Evolutionary conservation across 2,329 filamentous ascomycete species (phyloP).

Genomic region (Scedosporium dehoogii): DNA sequence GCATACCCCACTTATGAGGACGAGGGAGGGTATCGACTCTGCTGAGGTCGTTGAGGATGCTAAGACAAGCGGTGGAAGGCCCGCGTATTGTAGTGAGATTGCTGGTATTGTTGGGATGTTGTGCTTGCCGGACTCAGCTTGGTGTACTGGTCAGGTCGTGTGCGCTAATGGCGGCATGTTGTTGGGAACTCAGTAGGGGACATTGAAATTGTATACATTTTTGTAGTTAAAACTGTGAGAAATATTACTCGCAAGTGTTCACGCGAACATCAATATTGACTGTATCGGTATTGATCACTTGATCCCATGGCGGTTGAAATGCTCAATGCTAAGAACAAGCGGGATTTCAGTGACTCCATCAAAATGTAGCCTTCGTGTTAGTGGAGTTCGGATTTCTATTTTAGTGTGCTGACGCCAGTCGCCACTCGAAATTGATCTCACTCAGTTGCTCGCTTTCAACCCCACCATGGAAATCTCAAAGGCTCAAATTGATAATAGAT

Average conservation of each 20-base stretch:
- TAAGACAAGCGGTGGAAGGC: constrained; percentile 11
- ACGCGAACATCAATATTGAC: too few species aligned
- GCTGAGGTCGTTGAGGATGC: constrained; percentile 11
- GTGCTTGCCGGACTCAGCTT: constrained; percentile 55
- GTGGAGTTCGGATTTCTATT: background rate
- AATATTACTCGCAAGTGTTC: too few species aligned
- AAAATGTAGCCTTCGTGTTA: too few species aligned
- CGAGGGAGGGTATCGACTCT: constrained; percentile 25
- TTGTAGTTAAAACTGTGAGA: too few species aligned
- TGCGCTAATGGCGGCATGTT: constrained; percentile 71
- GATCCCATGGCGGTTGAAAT: too few species aligned
- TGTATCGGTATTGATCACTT: too few species aligned
- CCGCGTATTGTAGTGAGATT: constrained; percentile 13
- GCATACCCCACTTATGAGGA: constrained; percentile 51
- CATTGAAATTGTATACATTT: background rate
- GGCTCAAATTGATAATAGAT: too few species aligned
- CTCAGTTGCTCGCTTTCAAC: background rate
- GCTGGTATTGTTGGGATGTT: constrained; percentile 12
- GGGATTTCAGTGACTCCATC: too few species aligned
- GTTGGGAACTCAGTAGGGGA: constrained; percentile 18
- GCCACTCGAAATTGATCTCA: background rate
- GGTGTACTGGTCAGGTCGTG: constrained; percentile 72
- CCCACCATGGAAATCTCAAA: background rate
- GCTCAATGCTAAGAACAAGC: too few species aligned
- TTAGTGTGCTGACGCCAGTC: background rate